Percentiles rank a stretch among this genome's conserved stretches.
Evolutionary conservation across 768 basidiomycete species (phyloP).

Genomic region (Lentinus tigrinus): DNA sequence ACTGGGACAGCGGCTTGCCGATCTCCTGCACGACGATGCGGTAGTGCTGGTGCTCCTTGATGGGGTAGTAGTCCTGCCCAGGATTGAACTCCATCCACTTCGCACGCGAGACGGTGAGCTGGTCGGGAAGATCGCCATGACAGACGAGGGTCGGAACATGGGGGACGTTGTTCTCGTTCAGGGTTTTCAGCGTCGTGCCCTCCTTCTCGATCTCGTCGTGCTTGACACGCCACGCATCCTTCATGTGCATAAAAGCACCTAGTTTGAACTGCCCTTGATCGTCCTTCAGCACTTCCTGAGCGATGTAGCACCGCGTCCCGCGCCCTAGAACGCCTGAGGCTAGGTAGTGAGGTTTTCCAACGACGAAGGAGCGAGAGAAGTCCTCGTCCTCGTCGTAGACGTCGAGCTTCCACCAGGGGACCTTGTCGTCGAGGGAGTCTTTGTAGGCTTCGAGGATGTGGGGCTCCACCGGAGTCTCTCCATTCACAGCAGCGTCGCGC

Average conservation of each 20-base stretch:
- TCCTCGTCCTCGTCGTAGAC: background rate
- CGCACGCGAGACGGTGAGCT: background rate
- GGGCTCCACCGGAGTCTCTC: too few species aligned
- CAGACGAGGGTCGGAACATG: conserved; percentile 1
- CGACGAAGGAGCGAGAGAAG: too few species aligned
- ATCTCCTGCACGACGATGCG: conserved; percentile 17
- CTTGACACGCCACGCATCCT: conserved; percentile 13
- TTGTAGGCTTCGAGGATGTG: background rate
- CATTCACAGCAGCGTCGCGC: too few species aligned
- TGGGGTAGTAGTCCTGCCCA: background rate
- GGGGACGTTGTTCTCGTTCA: background rate
- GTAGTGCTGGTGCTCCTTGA: conserved; percentile 12
- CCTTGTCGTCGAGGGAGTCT: background rate
- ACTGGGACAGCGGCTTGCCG: conserved; percentile 3
- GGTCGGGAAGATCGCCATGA: conserved; percentile 1
- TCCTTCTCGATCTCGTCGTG: background rate
- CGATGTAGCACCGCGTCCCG: conserved; percentile 12
- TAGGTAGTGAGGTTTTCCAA: conserved; percentile 3
- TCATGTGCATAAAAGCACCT: conserved; percentile 14
- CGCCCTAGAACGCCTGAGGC: conserved; percentile 2
- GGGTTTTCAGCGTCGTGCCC: background rate
- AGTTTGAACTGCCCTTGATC: too few species aligned
- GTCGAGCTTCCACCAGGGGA: background rate
- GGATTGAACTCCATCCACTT: background rate
- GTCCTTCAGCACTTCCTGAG: too few species aligned